Evolutionary conservation across 371 early-diverging fungal species (phyloP), one percentile per base, ranked within the genome.

Genomic region (Enterocytospora artemiae): DNA sequence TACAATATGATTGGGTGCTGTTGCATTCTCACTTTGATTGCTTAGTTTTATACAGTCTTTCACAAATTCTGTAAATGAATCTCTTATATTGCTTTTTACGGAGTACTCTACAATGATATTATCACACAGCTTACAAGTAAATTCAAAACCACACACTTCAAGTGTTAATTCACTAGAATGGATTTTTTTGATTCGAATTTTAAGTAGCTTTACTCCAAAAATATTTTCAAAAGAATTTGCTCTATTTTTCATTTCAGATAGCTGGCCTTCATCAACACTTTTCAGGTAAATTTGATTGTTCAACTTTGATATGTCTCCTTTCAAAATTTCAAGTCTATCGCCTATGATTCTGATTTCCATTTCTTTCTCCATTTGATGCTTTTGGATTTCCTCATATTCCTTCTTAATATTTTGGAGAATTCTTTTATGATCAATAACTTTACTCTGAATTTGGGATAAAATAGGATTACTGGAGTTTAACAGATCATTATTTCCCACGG

Each of bases 191-290:
- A 7, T 48, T 5, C 18, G 25, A 18, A 56, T 5, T 20, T 59
- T 33, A 24, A 59, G 4, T 7, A 58, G 5, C 32, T 43, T 62
- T 7, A 64, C 7, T 2, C 30, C 25, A 36, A 58, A 58, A 16
- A 53, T 49, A 45, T 9, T 2, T 7, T 39, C 46, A 48, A 39
- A 64, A 4, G 22, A 39, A 22, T 39, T 7, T 2, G 16, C 25
- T 18, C 14, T 14, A 16, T 30, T 25, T 20, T 44, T 36, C 16
- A 57, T 7, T 9, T 60, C 25, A 2, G 55, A 22, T n/a, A 64
- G 37, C 34, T 44, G 27, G 16, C n/a, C 18, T 24, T 64, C 64
- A 48, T 28, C 37, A 16, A 51, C 54, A 57, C 37, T 64, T 30
- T 54, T 58, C 7, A 24, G 20, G 2, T 25, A 2, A 44, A 64